A percentile compares a stretch with the other conserved stretches of the same genome.
Evolutionary conservation across 2,329 filamentous ascomycete genomes (phyloP).

Genomic region (Lasiodiplodia sp.): DNA sequence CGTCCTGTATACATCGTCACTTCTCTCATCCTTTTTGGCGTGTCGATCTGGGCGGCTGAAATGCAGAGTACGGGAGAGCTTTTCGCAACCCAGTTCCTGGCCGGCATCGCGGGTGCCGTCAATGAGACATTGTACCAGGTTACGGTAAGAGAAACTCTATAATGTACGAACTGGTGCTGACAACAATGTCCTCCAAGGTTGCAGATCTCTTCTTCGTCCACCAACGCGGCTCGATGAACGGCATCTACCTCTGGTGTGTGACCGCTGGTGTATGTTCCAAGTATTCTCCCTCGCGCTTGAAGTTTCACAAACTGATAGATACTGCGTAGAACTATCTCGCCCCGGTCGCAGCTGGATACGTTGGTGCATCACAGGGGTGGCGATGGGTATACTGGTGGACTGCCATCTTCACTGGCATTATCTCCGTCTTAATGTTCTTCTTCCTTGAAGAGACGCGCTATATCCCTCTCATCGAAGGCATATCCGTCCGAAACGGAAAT

Average conservation of each 20-base stretch:
- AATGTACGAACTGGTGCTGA: not conserved
- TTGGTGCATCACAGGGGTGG: constrained; percentile 45
- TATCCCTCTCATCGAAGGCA: constrained; percentile 51
- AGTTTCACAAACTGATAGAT: constrained; percentile 50
- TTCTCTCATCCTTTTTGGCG: constrained; percentile 46
- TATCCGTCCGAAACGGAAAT: constrained; percentile 47
- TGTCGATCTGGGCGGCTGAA: constrained; percentile 54
- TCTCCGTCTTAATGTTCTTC: constrained; percentile 62
- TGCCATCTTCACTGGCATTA: constrained; percentile 59
- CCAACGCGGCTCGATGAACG: constrained; percentile 57
- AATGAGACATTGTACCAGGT: constrained; percentile 40
- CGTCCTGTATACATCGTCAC: constrained; percentile 56
- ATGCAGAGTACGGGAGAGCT: constrained; percentile 53
- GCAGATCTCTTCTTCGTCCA: constrained; percentile 59
- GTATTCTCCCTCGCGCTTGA: constrained; percentile 43
- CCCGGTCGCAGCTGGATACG: constrained; percentile 46
- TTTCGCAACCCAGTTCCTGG: constrained; percentile 53
- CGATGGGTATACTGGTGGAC: constrained; percentile 56
- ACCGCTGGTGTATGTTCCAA: constrained; percentile 47
- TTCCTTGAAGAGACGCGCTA: constrained; percentile 68
- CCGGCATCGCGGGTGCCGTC: constrained; percentile 54
- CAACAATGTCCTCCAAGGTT: constrained; percentile 50
- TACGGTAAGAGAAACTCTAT: not conserved
- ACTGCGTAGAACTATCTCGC: constrained; percentile 56
- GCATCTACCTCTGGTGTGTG: constrained; percentile 52